A percentile compares a stretch with the other conserved stretches of the same genome.
Conservation (phyloP, 2,329 filamentous ascomycete genomes). For the Sporothrix curviconia region DNA sequence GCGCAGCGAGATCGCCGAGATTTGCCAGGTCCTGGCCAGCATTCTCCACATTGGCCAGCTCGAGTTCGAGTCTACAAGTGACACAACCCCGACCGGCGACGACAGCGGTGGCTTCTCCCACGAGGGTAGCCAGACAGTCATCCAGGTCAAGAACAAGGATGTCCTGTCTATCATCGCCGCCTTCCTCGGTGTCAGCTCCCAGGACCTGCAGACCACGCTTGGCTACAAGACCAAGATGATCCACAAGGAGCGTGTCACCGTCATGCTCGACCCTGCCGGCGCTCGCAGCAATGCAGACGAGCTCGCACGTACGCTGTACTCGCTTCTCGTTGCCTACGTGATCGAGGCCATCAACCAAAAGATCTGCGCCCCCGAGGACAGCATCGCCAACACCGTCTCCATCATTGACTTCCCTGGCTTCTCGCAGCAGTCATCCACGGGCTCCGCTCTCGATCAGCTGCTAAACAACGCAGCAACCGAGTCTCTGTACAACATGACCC, state of each 20-base stretch:
- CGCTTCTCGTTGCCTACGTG: constrained; percentile 85
- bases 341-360: constrained; percentile 89
- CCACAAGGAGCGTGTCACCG: constrained; percentile 91
- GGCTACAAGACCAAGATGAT: constrained; percentile 97
- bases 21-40: constrained; percentile 87
- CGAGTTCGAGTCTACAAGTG: constrained; percentile 78
- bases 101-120: constrained; percentile 96
- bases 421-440: constrained; percentile 73
- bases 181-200: constrained; percentile 80
- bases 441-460: constrained; percentile 82
- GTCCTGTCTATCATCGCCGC: constrained; percentile 78
- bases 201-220: constrained; percentile 78
- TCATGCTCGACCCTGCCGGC: constrained; percentile 91
- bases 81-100: constrained; percentile 72
- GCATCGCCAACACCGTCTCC: constrained; percentile 87
- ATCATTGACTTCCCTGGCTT: constrained; percentile 97
- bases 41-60: constrained; percentile 98
- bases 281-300: constrained; percentile 91
- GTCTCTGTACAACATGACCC: constrained; percentile 82
- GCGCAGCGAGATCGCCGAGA: constrained; percentile 86
- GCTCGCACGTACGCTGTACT: constrained; percentile 86
- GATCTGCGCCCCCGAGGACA: constrained; percentile 79
- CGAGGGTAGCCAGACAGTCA: constrained; percentile 80
- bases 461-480: constrained; percentile 92
- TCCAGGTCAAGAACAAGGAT: constrained; percentile 89